Conservation (phyloP, 2,329 filamentous ascomycete genomes). For the Aspergillus hiratsukae region DNA sequence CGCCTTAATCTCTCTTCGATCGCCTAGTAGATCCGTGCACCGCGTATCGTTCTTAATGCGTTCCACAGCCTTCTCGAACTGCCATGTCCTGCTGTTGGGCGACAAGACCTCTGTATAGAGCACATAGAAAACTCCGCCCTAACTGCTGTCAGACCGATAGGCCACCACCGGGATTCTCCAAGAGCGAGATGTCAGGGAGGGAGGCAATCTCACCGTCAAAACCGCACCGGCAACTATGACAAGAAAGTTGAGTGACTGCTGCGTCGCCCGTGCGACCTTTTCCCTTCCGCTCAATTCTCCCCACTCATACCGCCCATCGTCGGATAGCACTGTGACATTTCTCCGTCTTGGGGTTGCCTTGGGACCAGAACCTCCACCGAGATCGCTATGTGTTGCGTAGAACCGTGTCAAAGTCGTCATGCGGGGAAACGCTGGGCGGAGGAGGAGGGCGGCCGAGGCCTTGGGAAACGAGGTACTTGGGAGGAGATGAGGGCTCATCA, state of each 20-base stretch:
- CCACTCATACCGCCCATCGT: conserved; percentile 81
- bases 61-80: conserved; percentile 83
- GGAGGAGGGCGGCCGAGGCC: conserved; percentile 16
- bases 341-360: conserved; percentile 43
- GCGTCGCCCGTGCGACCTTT: conserved; percentile 78
- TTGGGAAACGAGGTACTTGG: conserved; percentile 17
- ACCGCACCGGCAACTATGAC: conserved; percentile 70
- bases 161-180: background rate
- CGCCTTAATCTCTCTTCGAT: conserved; percentile 68
- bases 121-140: conserved; percentile 74
- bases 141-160: conserved; percentile 1
- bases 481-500: conserved; percentile 13
- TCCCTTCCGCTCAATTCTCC: conserved; percentile 67
- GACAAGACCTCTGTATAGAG: conserved; percentile 81
- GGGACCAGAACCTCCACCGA: conserved; percentile 39
- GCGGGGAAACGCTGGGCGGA: conserved; percentile 36
- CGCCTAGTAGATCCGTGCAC: conserved; percentile 70
- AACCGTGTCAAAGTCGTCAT: conserved; percentile 34
- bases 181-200: background rate
- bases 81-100: conserved; percentile 74
- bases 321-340: conserved; percentile 77
- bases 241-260: conserved; percentile 85
- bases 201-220: conserved; percentile 59
- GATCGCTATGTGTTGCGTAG: conserved; percentile 57
- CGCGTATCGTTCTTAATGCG: conserved; percentile 68